Evolutionary conservation across 257 asterid species (phyloP).

Genomic region (Ocimum tenuiflorum): DNA sequence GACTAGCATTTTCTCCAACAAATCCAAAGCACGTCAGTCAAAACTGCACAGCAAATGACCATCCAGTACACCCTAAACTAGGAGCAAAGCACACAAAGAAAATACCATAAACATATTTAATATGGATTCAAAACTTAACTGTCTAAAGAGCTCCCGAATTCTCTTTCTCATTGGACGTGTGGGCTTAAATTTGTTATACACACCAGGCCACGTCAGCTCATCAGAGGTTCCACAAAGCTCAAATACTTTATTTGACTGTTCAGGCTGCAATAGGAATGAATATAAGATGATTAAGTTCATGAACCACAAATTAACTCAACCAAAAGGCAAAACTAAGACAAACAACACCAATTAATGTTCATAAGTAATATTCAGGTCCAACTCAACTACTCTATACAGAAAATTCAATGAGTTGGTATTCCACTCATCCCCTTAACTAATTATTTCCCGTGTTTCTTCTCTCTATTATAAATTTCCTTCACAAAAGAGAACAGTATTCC

Average conservation of each 20-base stretch:
- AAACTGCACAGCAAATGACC: slow-evolving; percentile 46
- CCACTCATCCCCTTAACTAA: too few species aligned
- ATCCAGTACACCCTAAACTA: slow-evolving; percentile 18
- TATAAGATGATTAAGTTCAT: background rate
- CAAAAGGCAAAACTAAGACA: slow-evolving; percentile 3
- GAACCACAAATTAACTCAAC: background rate
- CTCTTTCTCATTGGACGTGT: slow-evolving; percentile 76
- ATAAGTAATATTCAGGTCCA: background rate
- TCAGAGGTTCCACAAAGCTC: slow-evolving; percentile 99
- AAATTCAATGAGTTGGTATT: background rate
- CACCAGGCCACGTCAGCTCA: slow-evolving; percentile 95
- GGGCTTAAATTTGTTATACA: slow-evolving; percentile 95
- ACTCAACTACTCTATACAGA: background rate
- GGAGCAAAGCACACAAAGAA: background rate
- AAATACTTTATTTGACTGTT: slow-evolving; percentile 80
- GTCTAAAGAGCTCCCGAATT: slow-evolving; percentile 72
- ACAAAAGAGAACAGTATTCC: too few species aligned
- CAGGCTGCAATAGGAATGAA: slow-evolving; percentile 50
- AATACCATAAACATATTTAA: background rate
- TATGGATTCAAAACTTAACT: slow-evolving; percentile 48
- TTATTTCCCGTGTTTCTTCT: background rate
- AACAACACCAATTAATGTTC: background rate
- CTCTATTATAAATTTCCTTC: background rate
- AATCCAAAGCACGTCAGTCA: slow-evolving; percentile 80
- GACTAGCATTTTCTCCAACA: slow-evolving; percentile 83